Base-by-base conservation (phyloP, 1,284 basidiomycete genomes). In the Cryptococcus wingfieldii region DNA sequence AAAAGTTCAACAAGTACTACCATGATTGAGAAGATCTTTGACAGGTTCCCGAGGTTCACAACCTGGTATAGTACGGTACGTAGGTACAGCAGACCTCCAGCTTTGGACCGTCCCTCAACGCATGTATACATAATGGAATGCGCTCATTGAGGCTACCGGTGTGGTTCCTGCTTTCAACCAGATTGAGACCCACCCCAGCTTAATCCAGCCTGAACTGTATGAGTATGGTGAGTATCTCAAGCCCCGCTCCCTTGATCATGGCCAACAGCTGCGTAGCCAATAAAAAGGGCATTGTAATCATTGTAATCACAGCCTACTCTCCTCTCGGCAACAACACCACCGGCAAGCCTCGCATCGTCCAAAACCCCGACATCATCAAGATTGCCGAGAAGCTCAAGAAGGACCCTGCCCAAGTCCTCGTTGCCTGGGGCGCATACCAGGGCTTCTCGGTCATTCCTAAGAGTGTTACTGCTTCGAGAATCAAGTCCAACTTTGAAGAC, bases 231-330 rank as follows among this genome's bases (percentile, higher is more conserved):
- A 50, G 63, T 59, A 5, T 2, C 14, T 38, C 19, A 39, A 28
- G 10, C 16, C 16, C 18, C 31, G 14, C 38, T 19, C 18, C 34
- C 9, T 23, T 1, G 10, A 47, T 27, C n/a, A 45, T 31, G 13
- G 12, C 19, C 19, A 8, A 25, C 23, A 38, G 28, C 45, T 19
- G 25, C 27, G 12, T 82, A 78, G 85, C 84, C 79, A 83, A 86
- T 65, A 76, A 83, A 58, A 84, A 90, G 71, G 81, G 81, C 61
- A 92, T 94, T 67, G 82, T 87, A 61, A 77, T 92, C 61, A 92
- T 94, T 67, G 82, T 87, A 61, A 77, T 92, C 62, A 90, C 89
- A 12, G 89, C 90, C 0, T 93, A 91, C 79, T 87, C 85, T 57
- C 89, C 90, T 10, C 81, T 94, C 1, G 91, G 91, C 16, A 88